Evolutionary conservation across 1,284 basidiomycete species (phyloP).

Genomic region (Malassezia dermatis): DNA sequence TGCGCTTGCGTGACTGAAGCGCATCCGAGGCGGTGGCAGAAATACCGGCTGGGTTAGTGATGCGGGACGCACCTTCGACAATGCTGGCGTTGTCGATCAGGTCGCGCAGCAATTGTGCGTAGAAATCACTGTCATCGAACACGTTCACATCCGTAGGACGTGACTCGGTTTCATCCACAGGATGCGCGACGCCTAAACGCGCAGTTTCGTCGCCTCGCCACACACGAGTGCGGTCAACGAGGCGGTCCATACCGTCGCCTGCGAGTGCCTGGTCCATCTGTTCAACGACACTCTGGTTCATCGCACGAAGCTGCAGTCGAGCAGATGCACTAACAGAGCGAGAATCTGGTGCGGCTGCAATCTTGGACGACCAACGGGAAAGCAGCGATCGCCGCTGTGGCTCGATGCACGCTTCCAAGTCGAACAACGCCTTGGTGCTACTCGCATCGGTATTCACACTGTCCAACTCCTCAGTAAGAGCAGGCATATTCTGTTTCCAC

Average conservation of each 20-base stretch:
- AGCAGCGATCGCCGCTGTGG: slow-evolving; percentile 21
- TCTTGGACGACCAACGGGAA: slow-evolving; percentile 31
- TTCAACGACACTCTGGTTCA: slow-evolving; percentile 27
- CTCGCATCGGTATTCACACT: slow-evolving; percentile 7
- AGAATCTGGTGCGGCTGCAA: slow-evolving; percentile 22
- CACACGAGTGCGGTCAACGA: slow-evolving; percentile 33
- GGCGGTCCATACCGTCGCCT: slow-evolving; percentile 29
- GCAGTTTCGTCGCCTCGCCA: slow-evolving; percentile 22
- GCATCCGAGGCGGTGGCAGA: slow-evolving; percentile 19
- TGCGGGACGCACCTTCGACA: slow-evolving; percentile 3
- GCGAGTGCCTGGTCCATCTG: slow-evolving; percentile 34
- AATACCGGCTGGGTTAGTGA: neutral
- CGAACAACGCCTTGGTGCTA: slow-evolving; percentile 15
- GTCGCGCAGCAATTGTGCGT: slow-evolving; percentile 37
- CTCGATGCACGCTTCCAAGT: slow-evolving; percentile 17
- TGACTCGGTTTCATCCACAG: neutral
- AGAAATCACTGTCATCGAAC: slow-evolving; percentile 46
- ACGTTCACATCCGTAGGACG: slow-evolving; percentile 22
- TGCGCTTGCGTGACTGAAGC: slow-evolving; percentile 22
- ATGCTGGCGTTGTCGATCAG: slow-evolving; percentile 33
- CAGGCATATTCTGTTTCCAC: slow-evolving; percentile 9
- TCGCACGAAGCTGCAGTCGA: slow-evolving; percentile 24
- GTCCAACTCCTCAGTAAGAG: neutral
- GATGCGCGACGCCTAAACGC: neutral
- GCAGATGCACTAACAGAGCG: slow-evolving; percentile 12